Base-by-base conservation (phyloP, 208 protist species). In the Strigomonas culicis region DNA sequence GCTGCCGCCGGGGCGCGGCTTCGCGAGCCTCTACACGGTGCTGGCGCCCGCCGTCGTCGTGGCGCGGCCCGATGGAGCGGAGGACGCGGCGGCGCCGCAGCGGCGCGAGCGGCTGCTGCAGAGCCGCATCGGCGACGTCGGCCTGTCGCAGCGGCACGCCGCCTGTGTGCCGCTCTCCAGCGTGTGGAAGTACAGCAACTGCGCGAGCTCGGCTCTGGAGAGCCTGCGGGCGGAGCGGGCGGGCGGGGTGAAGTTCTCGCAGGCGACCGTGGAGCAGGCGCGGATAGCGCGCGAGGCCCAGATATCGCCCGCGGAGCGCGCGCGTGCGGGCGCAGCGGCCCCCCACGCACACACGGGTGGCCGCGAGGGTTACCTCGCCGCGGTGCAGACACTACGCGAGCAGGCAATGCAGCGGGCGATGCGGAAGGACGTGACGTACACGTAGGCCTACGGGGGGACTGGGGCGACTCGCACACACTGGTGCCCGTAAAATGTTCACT, bases 1-100 rank as follows among this genome's bases (percentile, higher is more conserved):
- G 13, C 28, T 72, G n/a, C 64, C 43, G 27, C 46, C 58, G 10
- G 7, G 28, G 41, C 53, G 53, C n/a, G 72, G 72, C 13, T 78
- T 64, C 52, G 25, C 49, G 7, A 83, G 79, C 36, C 66, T 83
- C 28, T 83, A 79, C 61, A 83, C 77, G 11, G 69, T 66, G n/a
- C 64, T 61, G 24, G 47, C 72, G 19, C 77, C 77, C 13, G 53
- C 65, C 44, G 43, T 72, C 25, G 47, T 72, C 3, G 64, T 55
- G 32, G 50, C 31, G 31, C 57, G 25, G 57, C 41, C 17, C 34
- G 36, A 1, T 24, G 43, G 22, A 21, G 39, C 17, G 11, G 34
- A 21, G 7, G 49, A 22, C 49, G 24, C 8, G 27, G 49, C 49
- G n/a, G 49, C 25, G 17, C 49, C 49, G n/a, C n/a, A 7, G 49